Conservation (phyloP, 192 early-diverging fungal genomes). For the Backusella australiensis region DNA sequence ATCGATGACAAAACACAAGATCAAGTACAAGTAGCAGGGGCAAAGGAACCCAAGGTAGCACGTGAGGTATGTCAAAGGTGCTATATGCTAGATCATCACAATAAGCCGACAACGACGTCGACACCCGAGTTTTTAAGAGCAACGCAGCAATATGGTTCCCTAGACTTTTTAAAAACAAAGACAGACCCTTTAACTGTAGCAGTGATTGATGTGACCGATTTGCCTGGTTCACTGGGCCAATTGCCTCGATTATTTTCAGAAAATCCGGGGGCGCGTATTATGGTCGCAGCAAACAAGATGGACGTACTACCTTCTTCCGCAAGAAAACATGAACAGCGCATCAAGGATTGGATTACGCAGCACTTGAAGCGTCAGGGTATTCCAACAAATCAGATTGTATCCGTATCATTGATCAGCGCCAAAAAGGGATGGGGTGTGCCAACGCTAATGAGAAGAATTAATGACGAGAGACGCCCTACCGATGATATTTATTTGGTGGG, state of each 20-base stretch:
- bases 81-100: slow-evolving; percentile 58
- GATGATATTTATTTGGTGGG: slow-evolving; percentile 72
- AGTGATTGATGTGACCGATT: slow-evolving; percentile 67
- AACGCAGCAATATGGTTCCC: slow-evolving; percentile 46
- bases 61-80: slow-evolving; percentile 66
- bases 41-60: slow-evolving; percentile 16
- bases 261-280: slow-evolving; percentile 37
- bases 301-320: slow-evolving; percentile 63
- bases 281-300: slow-evolving; percentile 71
- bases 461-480: slow-evolving; percentile 33
- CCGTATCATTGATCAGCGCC: slow-evolving; percentile 57
- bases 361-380: slow-evolving; percentile 40
- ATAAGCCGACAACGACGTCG: slow-evolving; percentile 19
- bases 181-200: slow-evolving; percentile 50
- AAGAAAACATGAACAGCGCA: slow-evolving; percentile 42
- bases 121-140: slow-evolving; percentile 35
- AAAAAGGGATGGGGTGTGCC: slow-evolving; percentile 55
- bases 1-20: not conserved
- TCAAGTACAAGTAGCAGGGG: not conserved
- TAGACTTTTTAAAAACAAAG: slow-evolving; percentile 55
- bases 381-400: slow-evolving; percentile 28
- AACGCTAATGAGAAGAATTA: slow-evolving; percentile 45
- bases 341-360: slow-evolving; percentile 51
- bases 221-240: slow-evolving; percentile 59
- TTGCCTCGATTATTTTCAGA: slow-evolving; percentile 40